Evolutionary conservation across 768 basidiomycete species (phyloP).

Genomic region (Sarcomyxa edulis): DNA sequence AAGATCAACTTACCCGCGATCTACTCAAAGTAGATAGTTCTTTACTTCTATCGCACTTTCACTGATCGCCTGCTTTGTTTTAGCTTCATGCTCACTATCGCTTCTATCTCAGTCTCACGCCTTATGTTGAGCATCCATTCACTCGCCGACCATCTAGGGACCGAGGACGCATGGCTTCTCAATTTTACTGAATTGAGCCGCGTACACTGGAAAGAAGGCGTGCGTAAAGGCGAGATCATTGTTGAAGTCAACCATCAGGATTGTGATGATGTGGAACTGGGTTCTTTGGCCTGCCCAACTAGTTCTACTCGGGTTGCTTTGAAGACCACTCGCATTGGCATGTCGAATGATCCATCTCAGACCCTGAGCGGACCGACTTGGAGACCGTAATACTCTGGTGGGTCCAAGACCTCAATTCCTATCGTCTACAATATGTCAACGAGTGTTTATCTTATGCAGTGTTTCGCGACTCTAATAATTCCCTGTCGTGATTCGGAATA

Average conservation of each 20-base stretch:
- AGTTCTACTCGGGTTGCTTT: no score
- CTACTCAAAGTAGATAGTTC: conserved; percentile 24
- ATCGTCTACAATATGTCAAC: no score
- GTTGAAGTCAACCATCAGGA: conserved; percentile 18
- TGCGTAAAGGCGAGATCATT: conserved; percentile 31
- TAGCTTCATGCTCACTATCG: conserved; percentile 16
- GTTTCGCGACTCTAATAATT: no score
- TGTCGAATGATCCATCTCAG: no score
- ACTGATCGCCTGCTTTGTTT: neutral
- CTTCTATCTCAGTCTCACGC: conserved; percentile 27
- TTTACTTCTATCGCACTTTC: neutral
- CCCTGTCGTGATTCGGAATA: no score
- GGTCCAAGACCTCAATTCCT: no score
- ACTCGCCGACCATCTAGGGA: conserved; percentile 33
- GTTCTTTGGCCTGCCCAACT: no score
- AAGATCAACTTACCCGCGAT: conserved; percentile 33
- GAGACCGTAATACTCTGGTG: no score
- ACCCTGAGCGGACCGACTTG: no score
- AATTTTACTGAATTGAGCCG: conserved; percentile 40
- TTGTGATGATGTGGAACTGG: conserved; percentile 11
- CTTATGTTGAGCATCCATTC: conserved; percentile 37
- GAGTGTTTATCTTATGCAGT: no score
- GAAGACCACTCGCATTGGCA: no score
- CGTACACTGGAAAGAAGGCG: conserved; percentile 31
- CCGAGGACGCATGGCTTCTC: conserved; percentile 37